Evolutionary conservation across 1,284 basidiomycete genomes (phyloP).

Genomic region (Spongispora temasekensis): DNA sequence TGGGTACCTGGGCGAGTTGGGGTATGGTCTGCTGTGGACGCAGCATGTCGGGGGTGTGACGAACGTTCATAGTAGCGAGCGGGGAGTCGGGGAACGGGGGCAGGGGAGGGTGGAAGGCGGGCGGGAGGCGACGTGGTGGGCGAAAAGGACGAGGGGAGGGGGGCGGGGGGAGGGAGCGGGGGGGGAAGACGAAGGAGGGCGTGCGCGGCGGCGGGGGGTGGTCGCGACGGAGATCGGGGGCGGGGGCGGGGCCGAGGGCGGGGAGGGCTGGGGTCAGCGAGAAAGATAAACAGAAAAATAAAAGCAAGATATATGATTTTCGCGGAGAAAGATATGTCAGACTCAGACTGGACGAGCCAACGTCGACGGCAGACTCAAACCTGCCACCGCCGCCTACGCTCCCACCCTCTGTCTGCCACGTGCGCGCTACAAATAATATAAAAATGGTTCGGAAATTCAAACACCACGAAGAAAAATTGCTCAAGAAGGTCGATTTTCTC

Average conservation of each 20-base stretch:
- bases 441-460: conserved; percentile 89
- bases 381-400: conserved; percentile 19
- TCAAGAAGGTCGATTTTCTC: conserved; percentile 95
- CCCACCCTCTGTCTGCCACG: conserved; percentile 35
- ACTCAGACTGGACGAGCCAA: conserved; percentile 25
- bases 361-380: conserved; percentile 35
- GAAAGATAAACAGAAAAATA: conserved; percentile 29
- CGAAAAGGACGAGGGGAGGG: conserved; percentile 3
- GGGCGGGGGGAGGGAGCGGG: conserved; percentile 5
- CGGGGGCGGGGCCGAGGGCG: conserved; percentile 4
- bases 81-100: too few relatives aligned
- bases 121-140: conserved; percentile 1
- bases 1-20: conserved; percentile 43
- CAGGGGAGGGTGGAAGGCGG: conserved; percentile 13
- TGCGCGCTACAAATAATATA: conserved; percentile 15
- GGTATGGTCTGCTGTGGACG: conserved; percentile 43
- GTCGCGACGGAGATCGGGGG: conserved; percentile 22
- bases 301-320: conserved; percentile 35
- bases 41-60: conserved; percentile 44
- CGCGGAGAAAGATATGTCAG: conserved; percentile 31
- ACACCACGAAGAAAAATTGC: conserved; percentile 90
- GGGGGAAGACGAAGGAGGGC: conserved; percentile 5
- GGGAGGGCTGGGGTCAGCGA: conserved; percentile 15
- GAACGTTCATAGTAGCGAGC: conserved; percentile 38
- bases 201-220: not conserved